These are phyloP conservation scores for Xylaria sp. DNA, from an alignment of 2,329 filamentous ascomycete species.

Conservation along the genomic window DNA sequence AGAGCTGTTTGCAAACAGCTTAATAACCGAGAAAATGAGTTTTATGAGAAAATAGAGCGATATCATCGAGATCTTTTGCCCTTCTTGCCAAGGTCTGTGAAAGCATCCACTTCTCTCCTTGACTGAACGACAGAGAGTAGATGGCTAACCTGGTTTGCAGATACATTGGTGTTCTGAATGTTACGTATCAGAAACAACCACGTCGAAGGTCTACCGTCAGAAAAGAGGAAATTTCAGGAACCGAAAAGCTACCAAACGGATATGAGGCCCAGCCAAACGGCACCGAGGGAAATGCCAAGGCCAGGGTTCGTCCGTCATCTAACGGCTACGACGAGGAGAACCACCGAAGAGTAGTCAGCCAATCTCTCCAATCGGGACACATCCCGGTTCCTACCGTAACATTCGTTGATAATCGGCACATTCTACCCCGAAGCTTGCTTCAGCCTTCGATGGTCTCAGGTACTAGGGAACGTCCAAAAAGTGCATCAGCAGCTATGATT, in stretches of 20 bases:
- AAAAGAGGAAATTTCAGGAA: constrained; percentile 57
- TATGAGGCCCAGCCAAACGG: constrained; percentile 53
- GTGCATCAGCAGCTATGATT: constrained; percentile 51
- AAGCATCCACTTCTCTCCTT: constrained; percentile 23
- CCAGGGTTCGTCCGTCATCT: constrained; percentile 29
- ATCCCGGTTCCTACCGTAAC: constrained; percentile 87
- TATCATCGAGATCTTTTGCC: constrained; percentile 89
- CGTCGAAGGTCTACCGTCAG: constrained; percentile 70
- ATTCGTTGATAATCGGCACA: constrained; percentile 93
- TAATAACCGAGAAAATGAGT: constrained; percentile 98
- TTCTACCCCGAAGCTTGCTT: constrained; percentile 86
- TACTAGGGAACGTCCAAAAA: constrained; percentile 51
- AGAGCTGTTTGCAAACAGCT: constrained; percentile 97
- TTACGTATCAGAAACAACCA: constrained; percentile 87
- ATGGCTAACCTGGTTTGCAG: constrained; percentile 58
- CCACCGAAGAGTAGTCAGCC: constrained; percentile 67
- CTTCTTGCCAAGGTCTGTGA: constrained; percentile 83
- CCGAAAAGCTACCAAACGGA: constrained; percentile 42
- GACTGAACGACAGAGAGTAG: constrained; percentile 1
- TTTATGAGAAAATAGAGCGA: constrained; percentile 95
- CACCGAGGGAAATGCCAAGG: constrained; percentile 36
- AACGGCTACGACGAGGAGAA: constrained; percentile 41
- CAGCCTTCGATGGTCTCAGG: constrained; percentile 61
- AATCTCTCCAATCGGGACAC: constrained; percentile 75
- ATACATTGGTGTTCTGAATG: constrained; percentile 96